Evolutionary conservation across 2,329 filamentous ascomycete species (phyloP), one percentile per base, ranked within the genome.

Genomic region (Ophiobolus disseminans): DNA sequence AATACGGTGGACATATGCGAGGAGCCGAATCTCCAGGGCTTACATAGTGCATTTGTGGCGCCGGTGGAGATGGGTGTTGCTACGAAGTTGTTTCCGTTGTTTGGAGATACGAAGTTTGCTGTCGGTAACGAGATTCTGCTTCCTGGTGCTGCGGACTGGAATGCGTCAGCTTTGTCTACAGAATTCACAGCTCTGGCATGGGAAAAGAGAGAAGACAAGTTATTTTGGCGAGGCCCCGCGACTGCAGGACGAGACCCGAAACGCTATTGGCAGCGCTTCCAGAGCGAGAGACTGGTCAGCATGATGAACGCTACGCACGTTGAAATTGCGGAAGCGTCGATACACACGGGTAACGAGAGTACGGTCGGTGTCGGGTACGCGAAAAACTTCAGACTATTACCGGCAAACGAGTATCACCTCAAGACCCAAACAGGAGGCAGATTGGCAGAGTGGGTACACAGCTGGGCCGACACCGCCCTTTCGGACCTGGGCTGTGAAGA

Each of bases 211-310:
- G 63, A 69, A 10, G 58, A 72, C 37, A 67, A 61, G 5, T 47
- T 78, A 6, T 67, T 76, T 20, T 82, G 79, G 79, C 75, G 78
- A 25, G 79, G 79, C 13, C 63, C 71, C 4, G 77, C 77, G n/a
- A 75, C 73, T 3, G 77, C 77, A 1, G 78, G 78, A 4, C 68
- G 74, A 4, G 76, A 76, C 50, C 70, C 64, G 11, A 60, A 61
- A 9, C 66, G 77, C 23, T 90, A 86, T 59, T 91, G 88, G 88
- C 81, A 77, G 7, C 82, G 84, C 0, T 90, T 90, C 63, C 88
- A 91, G 55, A 83, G 88, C 2, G 88, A 91, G 64, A 85, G 89
- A 1, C 89, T 91, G 63, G 81, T 90, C 2, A 78, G 84, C 39
- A 88, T 91, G 85, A 81, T 86, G 63, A 91, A 91, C 60, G 81